Conservation (phyloP, 169 alveolate genomes). For the Plasmodium cynomolgi region DNA sequence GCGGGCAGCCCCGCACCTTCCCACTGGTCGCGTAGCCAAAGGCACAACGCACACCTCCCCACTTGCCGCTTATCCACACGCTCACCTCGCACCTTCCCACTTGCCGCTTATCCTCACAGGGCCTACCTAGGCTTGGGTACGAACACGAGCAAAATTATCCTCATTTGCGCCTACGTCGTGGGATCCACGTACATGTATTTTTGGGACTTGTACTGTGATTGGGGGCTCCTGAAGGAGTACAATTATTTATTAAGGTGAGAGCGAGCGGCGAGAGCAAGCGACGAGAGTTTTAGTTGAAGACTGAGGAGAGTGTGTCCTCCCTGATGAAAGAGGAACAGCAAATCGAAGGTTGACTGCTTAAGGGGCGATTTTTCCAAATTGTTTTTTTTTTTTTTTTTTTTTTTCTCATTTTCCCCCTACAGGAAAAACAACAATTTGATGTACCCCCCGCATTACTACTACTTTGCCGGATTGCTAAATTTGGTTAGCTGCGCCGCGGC, state of each 20-base stretch:
- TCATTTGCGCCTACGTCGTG: constrained; percentile 83
- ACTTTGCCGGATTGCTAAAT: constrained; percentile 77
- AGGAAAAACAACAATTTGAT: constrained; percentile 71
- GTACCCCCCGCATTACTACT: constrained; percentile 81
- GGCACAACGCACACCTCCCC: too few species aligned
- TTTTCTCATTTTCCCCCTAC: background rate
- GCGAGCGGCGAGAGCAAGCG: background rate
- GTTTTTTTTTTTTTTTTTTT: background rate
- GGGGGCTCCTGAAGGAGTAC: constrained; percentile 86
- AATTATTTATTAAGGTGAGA: constrained; percentile 78
- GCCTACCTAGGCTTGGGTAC: constrained; percentile 61
- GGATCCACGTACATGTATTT: constrained; percentile 88
- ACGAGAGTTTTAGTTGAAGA: background rate
- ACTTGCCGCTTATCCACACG: constrained; percentile 7
- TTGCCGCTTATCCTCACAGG: constrained; percentile 24
- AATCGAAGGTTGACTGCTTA: background rate
- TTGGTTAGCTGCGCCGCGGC: constrained; percentile 14
- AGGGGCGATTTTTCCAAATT: background rate
- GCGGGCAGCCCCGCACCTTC: background rate
- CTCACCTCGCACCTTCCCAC: background rate
- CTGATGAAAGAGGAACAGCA: background rate
- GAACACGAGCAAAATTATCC: constrained; percentile 75
- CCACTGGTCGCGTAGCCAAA: background rate
- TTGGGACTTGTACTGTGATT: constrained; percentile 91
- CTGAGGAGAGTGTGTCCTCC: background rate